These are phyloP conservation scores for Plasmodium cynomolgi DNA, from an alignment of 169 alveolate genomes.

Conservation along the genomic window DNA sequence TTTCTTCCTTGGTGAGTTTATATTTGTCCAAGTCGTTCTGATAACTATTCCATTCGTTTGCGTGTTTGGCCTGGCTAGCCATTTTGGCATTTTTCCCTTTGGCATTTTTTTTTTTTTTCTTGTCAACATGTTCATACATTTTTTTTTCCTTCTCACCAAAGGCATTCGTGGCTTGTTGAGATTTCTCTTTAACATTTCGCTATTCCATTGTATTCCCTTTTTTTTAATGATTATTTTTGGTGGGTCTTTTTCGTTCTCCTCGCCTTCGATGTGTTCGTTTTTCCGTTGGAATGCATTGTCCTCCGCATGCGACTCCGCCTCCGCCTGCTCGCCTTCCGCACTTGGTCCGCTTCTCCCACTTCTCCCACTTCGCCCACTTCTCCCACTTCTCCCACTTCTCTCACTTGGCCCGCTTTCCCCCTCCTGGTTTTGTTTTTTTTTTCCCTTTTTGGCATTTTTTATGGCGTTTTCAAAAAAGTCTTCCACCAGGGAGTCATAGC, in stretches of 20 bases:
- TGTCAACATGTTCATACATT: background rate
- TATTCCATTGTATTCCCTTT: conserved; percentile 59
- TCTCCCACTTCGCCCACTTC: background rate
- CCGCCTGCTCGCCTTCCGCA: background rate
- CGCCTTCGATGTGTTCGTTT: background rate
- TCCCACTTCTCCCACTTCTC: background rate
- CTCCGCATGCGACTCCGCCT: background rate
- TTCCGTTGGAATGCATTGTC: background rate
- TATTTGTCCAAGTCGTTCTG: conserved; percentile 61
- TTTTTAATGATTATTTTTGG: conserved; percentile 18
- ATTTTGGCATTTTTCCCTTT: background rate
- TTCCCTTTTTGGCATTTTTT: background rate
- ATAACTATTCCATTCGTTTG: conserved; percentile 63
- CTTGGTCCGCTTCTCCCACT: background rate
- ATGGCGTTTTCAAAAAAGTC: conserved; percentile 51
- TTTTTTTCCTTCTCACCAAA: conserved; percentile 40
- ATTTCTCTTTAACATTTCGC: conserved; percentile 32
- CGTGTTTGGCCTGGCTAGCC: conserved; percentile 18
- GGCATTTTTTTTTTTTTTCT: background rate
- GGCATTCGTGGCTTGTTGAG: conserved; percentile 61
- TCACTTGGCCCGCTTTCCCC: background rate
- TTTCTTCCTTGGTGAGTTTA: conserved; percentile 57
- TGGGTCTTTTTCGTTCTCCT: background rate
- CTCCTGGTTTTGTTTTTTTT: background rate
- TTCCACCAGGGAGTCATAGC: conserved; percentile 72